Conservation (phyloP, 176 grass and related monocot genomes). For the Aegilops longissima region DNA sequence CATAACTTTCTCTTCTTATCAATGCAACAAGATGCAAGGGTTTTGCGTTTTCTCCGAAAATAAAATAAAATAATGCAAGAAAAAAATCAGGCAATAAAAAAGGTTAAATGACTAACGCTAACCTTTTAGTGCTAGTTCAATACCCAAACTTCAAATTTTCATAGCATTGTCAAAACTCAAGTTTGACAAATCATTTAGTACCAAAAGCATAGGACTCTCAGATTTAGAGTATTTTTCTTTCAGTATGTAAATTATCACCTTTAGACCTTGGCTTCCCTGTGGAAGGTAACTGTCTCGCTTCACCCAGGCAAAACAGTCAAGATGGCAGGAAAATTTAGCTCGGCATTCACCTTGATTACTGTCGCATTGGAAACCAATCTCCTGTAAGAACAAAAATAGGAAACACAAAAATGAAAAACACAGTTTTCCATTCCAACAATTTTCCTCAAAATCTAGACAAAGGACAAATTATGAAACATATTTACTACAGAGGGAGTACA, state of each 20-base stretch:
- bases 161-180: background rate
- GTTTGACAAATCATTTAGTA: conserved; percentile 15
- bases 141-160: background rate
- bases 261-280: conserved; percentile 97
- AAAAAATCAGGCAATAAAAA: background rate
- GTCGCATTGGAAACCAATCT: conserved; percentile 94
- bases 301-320: conserved; percentile 99
- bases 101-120: background rate
- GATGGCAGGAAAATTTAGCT: conserved; percentile 98
- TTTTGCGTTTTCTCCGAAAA: background rate
- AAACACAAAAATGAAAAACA: conserved; percentile 18
- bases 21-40: background rate
- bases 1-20: background rate
- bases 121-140: background rate
- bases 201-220: background rate
- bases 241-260: conserved; percentile 55
- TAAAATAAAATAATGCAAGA: background rate
- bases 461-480: conserved; percentile 25
- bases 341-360: conserved; percentile 89
- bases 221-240: conserved; percentile 19
- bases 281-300: conserved; percentile 99
- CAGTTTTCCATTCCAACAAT: background rate
- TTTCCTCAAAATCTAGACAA: conserved; percentile 9
- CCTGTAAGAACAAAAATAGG: conserved; percentile 56
- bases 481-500: background rate